Conservation (phyloP, 306 rosid species). For the Vigna unguiculata region DNA sequence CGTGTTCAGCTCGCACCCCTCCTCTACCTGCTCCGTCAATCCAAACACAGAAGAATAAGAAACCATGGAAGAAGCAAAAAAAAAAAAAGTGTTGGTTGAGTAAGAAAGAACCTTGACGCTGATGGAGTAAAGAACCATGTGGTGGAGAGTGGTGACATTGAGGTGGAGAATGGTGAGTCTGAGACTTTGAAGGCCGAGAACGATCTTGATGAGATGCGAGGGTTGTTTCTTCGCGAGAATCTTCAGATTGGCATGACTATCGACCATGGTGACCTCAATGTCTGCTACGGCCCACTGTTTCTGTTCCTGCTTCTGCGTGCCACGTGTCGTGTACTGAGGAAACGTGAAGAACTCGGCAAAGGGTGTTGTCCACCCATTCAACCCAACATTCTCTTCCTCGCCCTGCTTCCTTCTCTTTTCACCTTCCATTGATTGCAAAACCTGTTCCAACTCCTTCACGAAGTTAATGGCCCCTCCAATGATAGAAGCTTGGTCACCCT, state of each 20-base stretch:
- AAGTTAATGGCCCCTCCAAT: conserved; percentile 95
- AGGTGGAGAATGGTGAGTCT: conserved; percentile 79
- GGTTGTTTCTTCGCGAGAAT: conserved; percentile 66
- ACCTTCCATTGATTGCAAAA: conserved; percentile 67
- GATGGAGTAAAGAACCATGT: conserved; percentile 80
- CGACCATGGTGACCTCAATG: conserved; percentile 90
- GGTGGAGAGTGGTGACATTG: conserved; percentile 64
- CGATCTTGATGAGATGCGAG: conserved; percentile 66
- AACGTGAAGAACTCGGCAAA: conserved; percentile 78
- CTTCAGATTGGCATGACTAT: conserved; percentile 84
- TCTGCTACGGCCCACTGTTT: conserved; percentile 62
- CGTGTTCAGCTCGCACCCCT: conserved; percentile 71
- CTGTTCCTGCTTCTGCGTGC: conserved; percentile 41
- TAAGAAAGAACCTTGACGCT: conserved; percentile 69
- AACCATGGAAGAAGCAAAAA: not conserved
- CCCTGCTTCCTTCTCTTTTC: conserved; percentile 42
- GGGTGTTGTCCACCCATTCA: conserved; percentile 31
- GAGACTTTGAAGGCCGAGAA: conserved; percentile 69
- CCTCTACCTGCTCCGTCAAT: conserved; percentile 69
- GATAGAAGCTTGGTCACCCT: conserved; percentile 98
- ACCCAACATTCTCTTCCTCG: not conserved
- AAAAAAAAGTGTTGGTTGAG: not conserved
- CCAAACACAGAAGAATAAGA: too few species aligned
- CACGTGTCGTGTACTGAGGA: conserved; percentile 76
- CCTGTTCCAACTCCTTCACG: conserved; percentile 87